A percentile compares a stretch with the other conserved stretches of the same genome.
Conservation (phyloP, 225 moss, liverwort and hornwort species). For the Neckera pumila region DNA sequence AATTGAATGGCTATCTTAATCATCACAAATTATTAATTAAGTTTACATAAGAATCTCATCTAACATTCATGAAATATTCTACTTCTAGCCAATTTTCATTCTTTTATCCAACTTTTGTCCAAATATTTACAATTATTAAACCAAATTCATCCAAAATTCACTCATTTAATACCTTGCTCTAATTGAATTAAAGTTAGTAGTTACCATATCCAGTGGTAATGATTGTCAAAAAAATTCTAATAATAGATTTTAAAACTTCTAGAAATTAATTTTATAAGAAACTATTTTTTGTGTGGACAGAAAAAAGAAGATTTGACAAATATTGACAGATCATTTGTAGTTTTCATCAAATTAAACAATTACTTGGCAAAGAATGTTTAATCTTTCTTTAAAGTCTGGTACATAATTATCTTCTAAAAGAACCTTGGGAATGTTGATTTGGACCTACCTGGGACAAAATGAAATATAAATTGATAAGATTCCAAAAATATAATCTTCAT, state of each 20-base stretch:
- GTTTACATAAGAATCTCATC: not conserved
- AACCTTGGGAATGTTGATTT: not conserved
- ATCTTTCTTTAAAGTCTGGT: accelerated
- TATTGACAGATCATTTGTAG: not conserved
- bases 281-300: not conserved
- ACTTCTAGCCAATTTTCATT: not conserved
- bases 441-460: not conserved
- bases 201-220: not conserved
- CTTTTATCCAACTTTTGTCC: not conserved
- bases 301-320: not conserved
- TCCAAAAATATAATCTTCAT: not conserved
- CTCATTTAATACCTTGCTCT: not conserved
- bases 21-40: not conserved
- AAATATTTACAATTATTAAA: not conserved
- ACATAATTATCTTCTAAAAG: not conserved
- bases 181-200: not conserved
- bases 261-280: not conserved
- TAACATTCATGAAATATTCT: not conserved
- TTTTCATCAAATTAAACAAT: not conserved
- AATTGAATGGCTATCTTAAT: not conserved
- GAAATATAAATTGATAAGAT: not conserved
- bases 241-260: not conserved
- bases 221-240: not conserved
- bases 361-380: not conserved
- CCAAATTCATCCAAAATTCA: not conserved